These are phyloP conservation scores for Globisporangium iwayamae DNA, from an alignment of 352 stramenopile genomes.

Conservation along the genomic window DNA sequence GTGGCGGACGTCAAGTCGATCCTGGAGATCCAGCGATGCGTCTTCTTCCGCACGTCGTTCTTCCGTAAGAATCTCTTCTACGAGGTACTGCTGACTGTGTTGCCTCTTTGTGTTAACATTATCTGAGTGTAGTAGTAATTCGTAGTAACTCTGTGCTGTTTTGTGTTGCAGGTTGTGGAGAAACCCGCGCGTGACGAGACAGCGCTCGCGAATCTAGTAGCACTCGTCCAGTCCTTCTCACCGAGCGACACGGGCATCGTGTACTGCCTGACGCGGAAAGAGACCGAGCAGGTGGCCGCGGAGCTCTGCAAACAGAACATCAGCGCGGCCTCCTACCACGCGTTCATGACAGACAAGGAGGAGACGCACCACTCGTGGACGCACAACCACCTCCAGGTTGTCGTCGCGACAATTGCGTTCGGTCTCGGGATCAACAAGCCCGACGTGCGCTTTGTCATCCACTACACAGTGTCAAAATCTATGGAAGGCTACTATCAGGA, in stretches of 20 bases:
- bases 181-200: slow-evolving; percentile 47
- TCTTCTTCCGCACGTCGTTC: slow-evolving; percentile 89
- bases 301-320: slow-evolving; percentile 73
- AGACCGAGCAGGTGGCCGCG: slow-evolving; percentile 86
- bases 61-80: slow-evolving; percentile 91
- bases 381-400: slow-evolving; percentile 68
- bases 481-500: slow-evolving; percentile 98
- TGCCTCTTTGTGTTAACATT: slow-evolving; percentile 16
- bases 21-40: slow-evolving; percentile 64
- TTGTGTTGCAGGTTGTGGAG: slow-evolving; percentile 26
- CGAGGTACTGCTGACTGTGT: slow-evolving; percentile 40
- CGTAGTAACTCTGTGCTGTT: slow-evolving; percentile 6
- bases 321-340: slow-evolving; percentile 88
- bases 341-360: slow-evolving; percentile 65
- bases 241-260: slow-evolving; percentile 82
- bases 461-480: slow-evolving; percentile 86
- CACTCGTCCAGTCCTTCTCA: slow-evolving; percentile 70
- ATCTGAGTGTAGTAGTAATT: not conserved
- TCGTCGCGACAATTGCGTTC: slow-evolving; percentile 93
- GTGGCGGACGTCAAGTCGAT: slow-evolving; percentile 73
- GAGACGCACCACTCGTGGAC: slow-evolving; percentile 61
- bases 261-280: slow-evolving; percentile 91
- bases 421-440: slow-evolving; percentile 94
- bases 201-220: slow-evolving; percentile 58
- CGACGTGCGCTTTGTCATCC: slow-evolving; percentile 89